Percentiles rank a stretch among this genome's conserved stretches.
Conservation (phyloP, 139 green algal genomes). For the Coelastrella sp. region DNA sequence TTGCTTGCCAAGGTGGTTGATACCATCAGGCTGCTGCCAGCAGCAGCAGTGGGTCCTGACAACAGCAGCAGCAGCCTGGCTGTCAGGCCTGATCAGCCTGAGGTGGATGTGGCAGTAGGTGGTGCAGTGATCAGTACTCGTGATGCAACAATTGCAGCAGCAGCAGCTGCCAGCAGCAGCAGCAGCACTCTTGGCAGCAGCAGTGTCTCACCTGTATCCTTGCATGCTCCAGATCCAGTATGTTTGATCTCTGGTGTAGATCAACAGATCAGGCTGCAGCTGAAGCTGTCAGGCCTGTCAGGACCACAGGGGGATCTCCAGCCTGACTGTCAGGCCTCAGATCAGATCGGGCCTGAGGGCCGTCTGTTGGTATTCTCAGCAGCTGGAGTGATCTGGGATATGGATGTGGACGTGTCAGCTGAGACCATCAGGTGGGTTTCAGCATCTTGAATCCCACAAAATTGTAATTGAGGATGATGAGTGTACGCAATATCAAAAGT, state of each 20-base stretch:
- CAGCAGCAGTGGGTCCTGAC: too few species aligned
- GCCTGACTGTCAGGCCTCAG: not conserved
- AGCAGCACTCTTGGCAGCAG: not conserved
- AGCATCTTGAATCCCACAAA: too few species aligned
- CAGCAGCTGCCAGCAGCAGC: not conserved
- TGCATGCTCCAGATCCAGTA: not conserved
- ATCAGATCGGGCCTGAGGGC: not conserved
- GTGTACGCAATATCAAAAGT: too few species aligned
- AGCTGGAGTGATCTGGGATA: not conserved
- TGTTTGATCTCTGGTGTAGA: not conserved
- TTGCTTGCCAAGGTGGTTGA: not conserved
- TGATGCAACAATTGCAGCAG: too few species aligned
- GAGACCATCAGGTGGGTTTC: not conserved
- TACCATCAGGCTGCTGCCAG: not conserved
- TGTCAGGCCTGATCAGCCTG: too few species aligned
- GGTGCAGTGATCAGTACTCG: too few species aligned
- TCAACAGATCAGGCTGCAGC: not conserved
- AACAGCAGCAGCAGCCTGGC: too few species aligned
- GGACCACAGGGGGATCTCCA: not conserved
- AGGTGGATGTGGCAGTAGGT: too few species aligned
- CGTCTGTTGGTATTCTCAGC: not conserved
- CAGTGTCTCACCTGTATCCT: not conserved
- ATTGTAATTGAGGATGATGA: too few species aligned
- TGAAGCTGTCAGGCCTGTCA: not conserved
- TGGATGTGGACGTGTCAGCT: not conserved